Conservation (phyloP, 2,329 filamentous ascomycete genomes). For the Myotisia sp. region DNA sequence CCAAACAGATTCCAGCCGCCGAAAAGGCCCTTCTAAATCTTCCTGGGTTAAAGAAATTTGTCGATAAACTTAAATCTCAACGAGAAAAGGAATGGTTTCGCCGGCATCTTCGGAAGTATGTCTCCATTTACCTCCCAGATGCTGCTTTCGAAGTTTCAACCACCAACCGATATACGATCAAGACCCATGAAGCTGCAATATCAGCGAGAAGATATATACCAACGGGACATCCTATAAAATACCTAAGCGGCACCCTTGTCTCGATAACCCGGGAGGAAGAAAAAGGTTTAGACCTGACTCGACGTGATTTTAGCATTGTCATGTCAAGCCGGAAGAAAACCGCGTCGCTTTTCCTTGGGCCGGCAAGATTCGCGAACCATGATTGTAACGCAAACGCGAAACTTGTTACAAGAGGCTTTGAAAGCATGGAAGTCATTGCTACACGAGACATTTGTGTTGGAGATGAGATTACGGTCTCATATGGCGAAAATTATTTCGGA, state of each 20-base stretch:
- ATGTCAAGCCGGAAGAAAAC: constrained; percentile 85
- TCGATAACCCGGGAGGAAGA: constrained; percentile 88
- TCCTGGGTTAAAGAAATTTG: constrained; percentile 59
- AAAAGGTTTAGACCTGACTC: constrained; percentile 58
- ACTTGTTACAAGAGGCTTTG: constrained; percentile 66
- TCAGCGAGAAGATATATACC: constrained; percentile 66
- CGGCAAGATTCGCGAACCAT: constrained; percentile 91
- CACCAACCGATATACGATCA: constrained; percentile 90
- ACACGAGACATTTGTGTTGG: constrained; percentile 67
- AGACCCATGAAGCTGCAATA: constrained; percentile 74
- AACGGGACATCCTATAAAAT: constrained; percentile 76
- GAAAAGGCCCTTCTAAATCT: constrained; percentile 59
- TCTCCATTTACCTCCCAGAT: constrained; percentile 83
- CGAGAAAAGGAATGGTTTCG: constrained; percentile 78
- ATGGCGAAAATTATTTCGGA: constrained; percentile 92
- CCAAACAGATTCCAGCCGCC: constrained; percentile 55
- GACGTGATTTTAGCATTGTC: constrained; percentile 94
- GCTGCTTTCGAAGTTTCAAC: constrained; percentile 88
- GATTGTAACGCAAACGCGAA: constrained; percentile 88
- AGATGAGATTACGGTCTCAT: constrained; percentile 93
- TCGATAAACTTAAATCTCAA: constrained; percentile 51
- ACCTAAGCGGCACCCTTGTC: constrained; percentile 81
- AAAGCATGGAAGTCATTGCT: constrained; percentile 84
- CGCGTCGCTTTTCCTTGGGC: constrained; percentile 83
- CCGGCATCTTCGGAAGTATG: constrained; percentile 74